Percentiles rank a stretch among this genome's conserved stretches.
These are phyloP conservation scores for Jamesozyma piceae DNA, from an alignment of 805 yeast genomes.

Conservation along the genomic window DNA sequence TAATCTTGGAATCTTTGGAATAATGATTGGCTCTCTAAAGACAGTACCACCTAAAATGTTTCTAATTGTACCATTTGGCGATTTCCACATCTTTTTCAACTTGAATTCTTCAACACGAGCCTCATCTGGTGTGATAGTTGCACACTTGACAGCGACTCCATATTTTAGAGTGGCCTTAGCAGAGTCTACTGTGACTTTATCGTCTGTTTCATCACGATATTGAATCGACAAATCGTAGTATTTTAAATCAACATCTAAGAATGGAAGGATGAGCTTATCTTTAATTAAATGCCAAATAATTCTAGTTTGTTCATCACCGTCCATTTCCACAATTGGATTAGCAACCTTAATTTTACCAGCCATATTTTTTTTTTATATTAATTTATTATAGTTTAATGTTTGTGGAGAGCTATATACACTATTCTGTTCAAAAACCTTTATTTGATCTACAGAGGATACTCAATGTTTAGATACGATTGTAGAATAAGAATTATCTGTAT, in stretches of 20 bases:
- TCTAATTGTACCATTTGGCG: conserved; percentile 95
- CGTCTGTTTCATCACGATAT: conserved; percentile 80
- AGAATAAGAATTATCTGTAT: too few relatives aligned
- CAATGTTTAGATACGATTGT: too few relatives aligned
- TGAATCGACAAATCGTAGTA: conserved; percentile 87
- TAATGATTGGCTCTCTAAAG: conserved; percentile 92
- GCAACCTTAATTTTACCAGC: conserved; percentile 59
- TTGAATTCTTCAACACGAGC: conserved; percentile 86
- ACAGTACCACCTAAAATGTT: conserved; percentile 94
- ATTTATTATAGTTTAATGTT: too few relatives aligned
- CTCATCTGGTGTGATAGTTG: conserved; percentile 97
- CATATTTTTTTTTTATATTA: too few relatives aligned
- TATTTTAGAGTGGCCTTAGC: conserved; percentile 83
- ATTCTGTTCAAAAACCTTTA: too few relatives aligned
- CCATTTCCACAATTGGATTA: conserved; percentile 92
- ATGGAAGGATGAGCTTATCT: conserved; percentile 77
- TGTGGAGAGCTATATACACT: too few relatives aligned
- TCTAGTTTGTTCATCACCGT: conserved; percentile 96
- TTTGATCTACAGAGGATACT: too few relatives aligned
- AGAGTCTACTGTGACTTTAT: conserved; percentile 79
- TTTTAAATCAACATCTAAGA: conserved; percentile 75
- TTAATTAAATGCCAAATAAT: conserved; percentile 90
- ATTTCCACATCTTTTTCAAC: conserved; percentile 92
- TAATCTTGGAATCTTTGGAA: conserved; percentile 77
- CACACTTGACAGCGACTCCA: conserved; percentile 94